Conservation (phyloP, 345 rosid species). For the Bruguiera sexangula region DNA sequence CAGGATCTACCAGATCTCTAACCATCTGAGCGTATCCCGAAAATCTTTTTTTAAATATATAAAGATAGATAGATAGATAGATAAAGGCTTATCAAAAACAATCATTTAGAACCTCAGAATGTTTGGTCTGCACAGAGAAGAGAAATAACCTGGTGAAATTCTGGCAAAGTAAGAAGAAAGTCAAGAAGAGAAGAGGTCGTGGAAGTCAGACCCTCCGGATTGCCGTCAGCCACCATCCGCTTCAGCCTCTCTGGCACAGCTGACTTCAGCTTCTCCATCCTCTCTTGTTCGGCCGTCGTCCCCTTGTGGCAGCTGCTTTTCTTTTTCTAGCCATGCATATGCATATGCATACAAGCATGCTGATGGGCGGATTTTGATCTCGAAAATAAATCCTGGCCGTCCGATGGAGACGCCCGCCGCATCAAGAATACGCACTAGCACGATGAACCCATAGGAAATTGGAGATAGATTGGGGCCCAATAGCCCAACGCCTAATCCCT, state of each 20-base stretch:
- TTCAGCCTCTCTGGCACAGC: slow-evolving; percentile 48
- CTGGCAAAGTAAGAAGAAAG: slow-evolving; percentile 44
- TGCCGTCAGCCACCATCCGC: slow-evolving; percentile 39
- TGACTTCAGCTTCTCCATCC: slow-evolving; percentile 43
- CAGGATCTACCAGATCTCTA: slow-evolving; percentile 50
- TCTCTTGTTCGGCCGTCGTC: too few relatives aligned
- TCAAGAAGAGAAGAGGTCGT: slow-evolving; percentile 50
- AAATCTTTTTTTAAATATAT: background rate
- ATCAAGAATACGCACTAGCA: too few relatives aligned
- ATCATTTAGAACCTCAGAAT: background rate
- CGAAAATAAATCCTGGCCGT: too few relatives aligned
- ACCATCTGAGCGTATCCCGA: slow-evolving; percentile 31
- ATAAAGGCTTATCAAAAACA: background rate
- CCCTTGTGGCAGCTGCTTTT: too few relatives aligned
- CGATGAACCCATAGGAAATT: too few relatives aligned
- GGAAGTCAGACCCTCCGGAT: slow-evolving; percentile 41
- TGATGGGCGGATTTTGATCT: too few relatives aligned
- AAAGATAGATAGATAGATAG: background rate
- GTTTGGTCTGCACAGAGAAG: background rate
- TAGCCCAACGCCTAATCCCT: too few relatives aligned
- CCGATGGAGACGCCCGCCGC: too few relatives aligned
- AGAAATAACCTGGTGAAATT: slow-evolving; percentile 51
- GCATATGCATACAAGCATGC: too few relatives aligned
- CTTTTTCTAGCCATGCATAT: too few relatives aligned
- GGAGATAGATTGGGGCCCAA: too few relatives aligned